Conservation (phyloP, 2,329 filamentous ascomycete genomes). For the Aspergillus oerlinghausenensis region DNA sequence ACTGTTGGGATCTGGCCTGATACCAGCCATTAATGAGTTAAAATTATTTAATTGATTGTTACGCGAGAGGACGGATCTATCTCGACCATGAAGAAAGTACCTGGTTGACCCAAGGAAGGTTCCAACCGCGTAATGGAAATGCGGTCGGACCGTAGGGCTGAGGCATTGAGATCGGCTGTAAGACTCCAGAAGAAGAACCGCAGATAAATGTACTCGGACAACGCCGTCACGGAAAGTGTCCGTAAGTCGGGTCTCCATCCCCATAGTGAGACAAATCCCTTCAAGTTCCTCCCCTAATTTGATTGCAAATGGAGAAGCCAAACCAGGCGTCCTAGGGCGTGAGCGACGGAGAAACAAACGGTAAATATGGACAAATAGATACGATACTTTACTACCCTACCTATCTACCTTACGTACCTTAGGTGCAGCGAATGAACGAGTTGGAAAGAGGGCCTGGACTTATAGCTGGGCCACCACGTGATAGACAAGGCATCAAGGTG, state of each 20-base stretch:
- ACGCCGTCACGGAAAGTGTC: neutral
- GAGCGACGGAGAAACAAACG: neutral
- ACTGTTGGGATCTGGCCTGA: neutral
- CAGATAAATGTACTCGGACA: neutral
- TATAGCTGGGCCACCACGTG: slow-evolving; percentile 17
- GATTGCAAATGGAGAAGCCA: neutral
- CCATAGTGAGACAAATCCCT: neutral
- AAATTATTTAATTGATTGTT: neutral
- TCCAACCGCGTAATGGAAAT: neutral
- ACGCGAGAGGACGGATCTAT: neutral
- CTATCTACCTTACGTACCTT: neutral
- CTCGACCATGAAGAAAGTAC: neutral
- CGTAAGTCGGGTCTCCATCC: neutral
- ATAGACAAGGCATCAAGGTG: slow-evolving; percentile 8
- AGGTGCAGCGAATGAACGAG: slow-evolving; percentile 12
- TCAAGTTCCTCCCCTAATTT: neutral
- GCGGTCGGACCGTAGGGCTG: neutral
- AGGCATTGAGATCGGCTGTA: neutral
- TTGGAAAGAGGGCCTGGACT: slow-evolving; percentile 27
- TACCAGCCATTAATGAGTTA: neutral
- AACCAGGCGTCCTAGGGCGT: neutral
- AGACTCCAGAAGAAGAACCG: neutral
- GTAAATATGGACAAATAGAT: neutral
- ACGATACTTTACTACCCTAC: neutral
- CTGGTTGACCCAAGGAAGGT: neutral